Conservation (phyloP, 805 yeast species). For the Metschnikowia borealis region DNA sequence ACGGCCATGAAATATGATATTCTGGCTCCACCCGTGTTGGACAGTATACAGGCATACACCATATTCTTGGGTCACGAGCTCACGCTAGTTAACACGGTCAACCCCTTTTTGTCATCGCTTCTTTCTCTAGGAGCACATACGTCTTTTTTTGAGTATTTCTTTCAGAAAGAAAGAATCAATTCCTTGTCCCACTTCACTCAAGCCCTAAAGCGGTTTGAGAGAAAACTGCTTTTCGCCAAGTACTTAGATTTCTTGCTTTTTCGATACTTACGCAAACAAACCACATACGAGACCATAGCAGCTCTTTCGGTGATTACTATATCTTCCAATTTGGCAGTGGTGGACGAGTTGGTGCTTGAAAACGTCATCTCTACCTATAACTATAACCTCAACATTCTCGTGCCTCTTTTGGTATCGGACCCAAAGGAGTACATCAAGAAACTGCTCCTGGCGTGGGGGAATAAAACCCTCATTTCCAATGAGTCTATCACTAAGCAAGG, state of each 20-base stretch:
- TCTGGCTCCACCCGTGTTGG: conserved; percentile 13
- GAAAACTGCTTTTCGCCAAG: conserved; percentile 18
- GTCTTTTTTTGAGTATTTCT: conserved; percentile 23
- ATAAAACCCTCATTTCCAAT: conserved; percentile 30
- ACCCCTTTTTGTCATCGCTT: conserved; percentile 21
- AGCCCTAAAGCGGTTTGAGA: conserved; percentile 25
- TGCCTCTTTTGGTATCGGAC: conserved; percentile 8
- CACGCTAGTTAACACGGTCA: conserved; percentile 13
- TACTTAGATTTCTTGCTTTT: conserved; percentile 13
- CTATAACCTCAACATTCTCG: conserved; percentile 9
- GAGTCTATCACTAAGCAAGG: conserved; percentile 45
- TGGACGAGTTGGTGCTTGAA: conserved; percentile 22
- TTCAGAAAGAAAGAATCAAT: conserved; percentile 9
- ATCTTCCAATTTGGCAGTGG: conserved; percentile 10
- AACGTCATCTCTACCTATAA: conserved; percentile 15
- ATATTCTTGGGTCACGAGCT: conserved; percentile 19
- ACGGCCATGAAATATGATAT: conserved; percentile 11
- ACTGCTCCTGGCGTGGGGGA: conserved; percentile 24
- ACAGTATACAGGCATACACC: conserved; percentile 20
- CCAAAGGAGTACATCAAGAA: neutral
- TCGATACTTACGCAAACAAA: conserved; percentile 8
- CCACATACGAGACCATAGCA: conserved; percentile 9
- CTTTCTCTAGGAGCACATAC: conserved; percentile 19
- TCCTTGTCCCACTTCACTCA: conserved; percentile 1
- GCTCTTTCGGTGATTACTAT: conserved; percentile 19